These are phyloP conservation scores for Ascochyta koolunga DNA, from an alignment of 2,329 filamentous ascomycete genomes.

Conservation along the genomic window DNA sequence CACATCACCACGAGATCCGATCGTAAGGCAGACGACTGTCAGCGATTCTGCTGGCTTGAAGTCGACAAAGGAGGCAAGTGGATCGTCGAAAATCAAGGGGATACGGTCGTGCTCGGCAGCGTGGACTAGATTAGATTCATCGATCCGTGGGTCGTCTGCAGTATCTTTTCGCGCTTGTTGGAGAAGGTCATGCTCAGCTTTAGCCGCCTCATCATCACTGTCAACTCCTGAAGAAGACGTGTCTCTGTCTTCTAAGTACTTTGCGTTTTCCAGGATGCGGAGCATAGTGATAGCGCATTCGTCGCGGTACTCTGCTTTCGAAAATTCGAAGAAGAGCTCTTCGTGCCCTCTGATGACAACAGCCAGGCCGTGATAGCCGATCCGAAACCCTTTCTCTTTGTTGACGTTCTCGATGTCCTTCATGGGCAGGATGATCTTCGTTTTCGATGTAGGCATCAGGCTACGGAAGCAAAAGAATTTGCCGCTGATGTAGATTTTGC, in stretches of 20 bases:
- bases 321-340: constrained; percentile 96
- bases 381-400: constrained; percentile 93
- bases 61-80: constrained; percentile 83
- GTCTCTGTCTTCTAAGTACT: constrained; percentile 73
- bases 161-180: constrained; percentile 69
- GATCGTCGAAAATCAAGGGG: constrained; percentile 87
- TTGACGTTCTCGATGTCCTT: constrained; percentile 91
- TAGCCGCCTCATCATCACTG: constrained; percentile 74
- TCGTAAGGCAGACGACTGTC: constrained; percentile 89
- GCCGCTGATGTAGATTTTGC: constrained; percentile 94
- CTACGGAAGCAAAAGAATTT: constrained; percentile 91
- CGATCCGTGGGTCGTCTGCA: constrained; percentile 24
- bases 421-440: constrained; percentile 88
- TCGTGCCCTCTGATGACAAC: constrained; percentile 94
- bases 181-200: constrained; percentile 80
- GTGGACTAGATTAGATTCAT: constrained; percentile 38
- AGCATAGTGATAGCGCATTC: constrained; percentile 86
- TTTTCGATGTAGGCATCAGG: constrained; percentile 83
- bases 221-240: constrained; percentile 71
- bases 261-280: constrained; percentile 74
- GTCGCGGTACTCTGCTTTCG: constrained; percentile 76
- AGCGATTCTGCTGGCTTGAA: constrained; percentile 85
- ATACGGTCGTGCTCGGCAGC: constrained; percentile 61
- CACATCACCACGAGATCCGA: constrained; percentile 93
- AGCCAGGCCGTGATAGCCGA: constrained; percentile 88